phyloP scores from a whole-genome alignment of 179 eudicot species.

The Silene vulgaris region DNA sequence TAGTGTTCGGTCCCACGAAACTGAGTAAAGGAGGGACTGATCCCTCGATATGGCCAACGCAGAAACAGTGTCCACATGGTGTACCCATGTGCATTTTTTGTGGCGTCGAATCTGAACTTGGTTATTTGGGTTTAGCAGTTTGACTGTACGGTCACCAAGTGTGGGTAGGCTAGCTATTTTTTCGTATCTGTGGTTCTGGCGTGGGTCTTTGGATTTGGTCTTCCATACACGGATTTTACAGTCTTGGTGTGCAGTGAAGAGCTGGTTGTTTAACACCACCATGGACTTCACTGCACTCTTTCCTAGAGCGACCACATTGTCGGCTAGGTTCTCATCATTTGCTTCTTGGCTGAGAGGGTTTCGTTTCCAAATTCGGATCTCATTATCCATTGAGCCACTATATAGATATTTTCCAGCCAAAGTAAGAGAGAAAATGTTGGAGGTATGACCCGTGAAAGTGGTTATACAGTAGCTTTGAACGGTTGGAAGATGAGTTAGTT shows the following conservation, averaged over 20 bases:
- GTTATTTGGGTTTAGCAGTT: constrained; percentile 46
- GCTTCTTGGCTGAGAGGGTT: constrained; percentile 30
- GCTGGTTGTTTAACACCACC: constrained; percentile 40
- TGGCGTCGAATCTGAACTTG: constrained; percentile 68
- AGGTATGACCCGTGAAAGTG: constrained; percentile 54
- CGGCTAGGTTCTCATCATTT: constrained; percentile 18
- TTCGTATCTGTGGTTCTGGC: constrained; percentile 32
- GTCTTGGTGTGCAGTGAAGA: constrained; percentile 64
- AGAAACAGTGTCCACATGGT: constrained; percentile 82
- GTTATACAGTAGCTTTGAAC: constrained; percentile 56
- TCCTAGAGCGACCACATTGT: constrained; percentile 42
- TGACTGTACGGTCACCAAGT: constrained; percentile 46
- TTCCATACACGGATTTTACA: constrained; percentile 67
- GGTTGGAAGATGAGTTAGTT: constrained; percentile 26
- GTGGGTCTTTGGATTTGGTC: constrained; percentile 34
- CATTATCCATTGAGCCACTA: constrained; percentile 56
- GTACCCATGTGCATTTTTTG: constrained; percentile 62
- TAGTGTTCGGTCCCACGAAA: constrained; percentile 70
- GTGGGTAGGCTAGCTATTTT: constrained; percentile 64
- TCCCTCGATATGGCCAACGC: constrained; percentile 47
- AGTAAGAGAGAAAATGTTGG: constrained; percentile 66
- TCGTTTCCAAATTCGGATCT: constrained; percentile 50
- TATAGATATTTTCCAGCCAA: constrained; percentile 60
- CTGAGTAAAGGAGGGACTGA: constrained; percentile 46
- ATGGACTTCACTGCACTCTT: constrained; percentile 69